Evolutionary conservation across 345 rosid genomes (phyloP).

Genomic region (Populus ilicifolia): DNA sequence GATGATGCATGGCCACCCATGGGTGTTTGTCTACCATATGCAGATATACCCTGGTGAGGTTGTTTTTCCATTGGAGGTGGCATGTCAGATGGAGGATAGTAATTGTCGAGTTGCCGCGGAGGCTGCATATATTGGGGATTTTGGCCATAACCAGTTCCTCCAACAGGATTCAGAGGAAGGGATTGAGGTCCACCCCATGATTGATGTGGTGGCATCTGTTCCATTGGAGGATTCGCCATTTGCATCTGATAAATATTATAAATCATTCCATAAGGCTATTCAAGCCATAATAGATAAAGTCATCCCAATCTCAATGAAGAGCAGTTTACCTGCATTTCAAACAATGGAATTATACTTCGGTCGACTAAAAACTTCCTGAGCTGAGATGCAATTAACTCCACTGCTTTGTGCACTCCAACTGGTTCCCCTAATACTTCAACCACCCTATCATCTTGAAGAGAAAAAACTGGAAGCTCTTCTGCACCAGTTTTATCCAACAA

Average conservation of each 20-base stretch:
- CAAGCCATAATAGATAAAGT: not conserved
- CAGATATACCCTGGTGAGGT: conserved; percentile 94
- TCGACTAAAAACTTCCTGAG: conserved; percentile 96
- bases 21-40: conserved; percentile 91
- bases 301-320: not conserved
- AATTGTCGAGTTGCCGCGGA: conserved; percentile 70
- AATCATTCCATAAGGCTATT: not conserved
- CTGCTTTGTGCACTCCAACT: conserved; percentile 75
- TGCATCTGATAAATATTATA: conserved; percentile 59
- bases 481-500: conserved; percentile 29
- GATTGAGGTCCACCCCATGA: conserved; percentile 94
- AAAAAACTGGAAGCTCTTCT: conserved; percentile 92
- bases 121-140: conserved; percentile 84
- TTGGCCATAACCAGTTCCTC: conserved; percentile 68
- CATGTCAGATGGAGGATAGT: conserved; percentile 79
- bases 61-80: conserved; percentile 87
- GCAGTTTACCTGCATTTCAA: conserved; percentile 75
- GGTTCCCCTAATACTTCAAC: conserved; percentile 91
- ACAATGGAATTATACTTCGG: conserved; percentile 81
- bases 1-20: conserved; percentile 64
- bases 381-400: conserved; percentile 93
- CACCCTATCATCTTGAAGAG: conserved; percentile 98
- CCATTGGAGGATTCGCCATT: conserved; percentile 69
- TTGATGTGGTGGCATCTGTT: conserved; percentile 87
- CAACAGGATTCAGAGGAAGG: conserved; percentile 58